A percentile compares a stretch with the other conserved stretches of the same genome.
Evolutionary conservation across 257 asterid genomes (phyloP).

Genomic region (Apocynum venetum): DNA sequence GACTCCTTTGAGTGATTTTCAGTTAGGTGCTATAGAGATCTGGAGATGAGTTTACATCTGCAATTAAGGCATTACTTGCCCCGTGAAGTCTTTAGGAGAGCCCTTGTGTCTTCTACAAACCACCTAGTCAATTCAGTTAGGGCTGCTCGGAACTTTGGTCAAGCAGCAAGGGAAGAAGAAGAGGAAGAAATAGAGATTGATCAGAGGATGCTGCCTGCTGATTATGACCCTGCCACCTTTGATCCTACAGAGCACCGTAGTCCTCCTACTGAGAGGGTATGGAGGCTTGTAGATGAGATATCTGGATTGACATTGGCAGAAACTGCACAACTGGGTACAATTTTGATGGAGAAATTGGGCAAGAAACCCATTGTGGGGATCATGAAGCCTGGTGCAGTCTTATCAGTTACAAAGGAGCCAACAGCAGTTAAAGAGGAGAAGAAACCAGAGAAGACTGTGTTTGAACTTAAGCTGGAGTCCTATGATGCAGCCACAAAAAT

Average conservation of each 20-base stretch:
- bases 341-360: conserved; percentile 8
- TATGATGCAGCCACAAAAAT: conserved; percentile 2
- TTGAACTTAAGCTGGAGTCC: conserved; percentile 70
- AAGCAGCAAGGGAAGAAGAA: conserved; percentile 58
- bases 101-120: no score
- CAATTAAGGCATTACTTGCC: no score
- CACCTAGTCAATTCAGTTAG: conserved; percentile 17
- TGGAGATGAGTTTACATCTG: no score
- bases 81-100: no score
- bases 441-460: conserved; percentile 66
- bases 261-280: no score
- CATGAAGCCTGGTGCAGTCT: conserved; percentile 59
- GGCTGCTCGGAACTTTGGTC: conserved; percentile 38
- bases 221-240: conserved; percentile 67
- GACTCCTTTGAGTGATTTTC: neutral
- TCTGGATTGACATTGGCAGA: no score
- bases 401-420: conserved; percentile 22
- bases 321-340: no score
- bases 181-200: conserved; percentile 66
- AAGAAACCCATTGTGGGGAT: conserved; percentile 32
- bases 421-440: conserved; percentile 49
- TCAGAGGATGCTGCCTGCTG: conserved; percentile 81
- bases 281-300: no score
- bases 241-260: conserved; percentile 16
- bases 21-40: no score